Base-by-base conservation (phyloP, 306 rosid species). In the Castanopsis chinensis region DNA sequence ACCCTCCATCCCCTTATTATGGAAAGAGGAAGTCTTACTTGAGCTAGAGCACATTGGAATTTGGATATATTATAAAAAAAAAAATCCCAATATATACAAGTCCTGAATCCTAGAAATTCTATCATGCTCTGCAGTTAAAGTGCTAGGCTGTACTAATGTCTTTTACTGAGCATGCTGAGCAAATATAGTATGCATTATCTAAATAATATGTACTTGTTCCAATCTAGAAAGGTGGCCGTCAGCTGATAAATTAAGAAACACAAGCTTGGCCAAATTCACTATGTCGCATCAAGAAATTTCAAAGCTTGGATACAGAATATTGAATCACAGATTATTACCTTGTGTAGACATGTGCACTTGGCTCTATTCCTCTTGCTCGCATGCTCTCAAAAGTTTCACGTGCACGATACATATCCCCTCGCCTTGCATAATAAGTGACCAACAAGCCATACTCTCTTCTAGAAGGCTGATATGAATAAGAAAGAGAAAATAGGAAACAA, bases 361-460 rank as follows among this genome's bases (percentile, higher is more conserved):
- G 98, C 84, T 95, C 99, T 53, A 92, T 95, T 82, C 98, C 97
- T 83, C 98, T 91, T 4, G 94, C 99, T 17, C 98, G 90, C 99
- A 95, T 95, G 82, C 93, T 87, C 88, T 92, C 99, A 86, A 95
- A 95, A 27, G 91, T 88, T 85, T 90, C 92, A 21, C 99, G 97
- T 54, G 99, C 99, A 77, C 80, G 94, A 80, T 95, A 91, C 97
- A 90, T 90, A 82, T 95, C 98, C 77, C 99, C 99, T 80, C 98
- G 87, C 72, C 99, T 89, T 25, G 97, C 98, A 82, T 95, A 92
- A 84, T 88, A 91, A 84, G 88, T 95, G 79, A 95, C 88, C 98
- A 95, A 89, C 88, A 95, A 83, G 20, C 99, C 94, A 77, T 95
- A 95, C 79, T 95, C 98, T 79, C 89, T 93, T 84, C 98, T 89